Evolutionary conservation across 192 early-diverging fungal species (phyloP).

Genomic region (Glomus cerebriforme): DNA sequence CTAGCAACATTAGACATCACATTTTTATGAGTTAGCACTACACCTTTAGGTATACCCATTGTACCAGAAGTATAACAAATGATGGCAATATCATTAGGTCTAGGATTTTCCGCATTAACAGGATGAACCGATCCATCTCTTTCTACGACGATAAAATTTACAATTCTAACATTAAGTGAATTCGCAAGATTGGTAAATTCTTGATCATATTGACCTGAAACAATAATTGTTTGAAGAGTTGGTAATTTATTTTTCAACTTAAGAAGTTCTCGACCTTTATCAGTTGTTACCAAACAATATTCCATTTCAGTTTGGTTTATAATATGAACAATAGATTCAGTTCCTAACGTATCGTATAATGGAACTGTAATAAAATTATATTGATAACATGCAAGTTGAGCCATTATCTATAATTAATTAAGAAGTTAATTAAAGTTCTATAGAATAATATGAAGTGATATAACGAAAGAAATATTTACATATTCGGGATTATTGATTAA

Average conservation of each 20-base stretch:
- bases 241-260: slow-evolving; percentile 83
- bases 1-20: slow-evolving; percentile 30
- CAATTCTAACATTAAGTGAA: slow-evolving; percentile 57
- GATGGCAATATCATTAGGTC: slow-evolving; percentile 69
- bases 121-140: slow-evolving; percentile 58
- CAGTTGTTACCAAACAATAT: slow-evolving; percentile 61
- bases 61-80: slow-evolving; percentile 86
- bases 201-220: slow-evolving; percentile 40
- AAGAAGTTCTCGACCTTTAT: slow-evolving; percentile 68
- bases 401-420: slow-evolving; percentile 39
- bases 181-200: slow-evolving; percentile 6
- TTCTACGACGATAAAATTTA: slow-evolving; percentile 62
- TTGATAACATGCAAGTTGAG: slow-evolving; percentile 72
- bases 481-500: slow-evolving; percentile 58
- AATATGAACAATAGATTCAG: slow-evolving; percentile 76
- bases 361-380: slow-evolving; percentile 72
- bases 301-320: slow-evolving; percentile 81
- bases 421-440: too few relatives aligned
- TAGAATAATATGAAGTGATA: too few relatives aligned
- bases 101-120: slow-evolving; percentile 56
- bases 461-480: background rate
- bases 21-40: slow-evolving; percentile 76
- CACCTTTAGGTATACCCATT: slow-evolving; percentile 53
- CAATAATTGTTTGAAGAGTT: slow-evolving; percentile 67
- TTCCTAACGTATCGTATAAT: slow-evolving; percentile 91